Percentiles rank a stretch among this genome's conserved stretches.
phyloP scores from a whole-genome alignment of 2,329 filamentous ascomycete species.

The Verticillium klebahnii region DNA sequence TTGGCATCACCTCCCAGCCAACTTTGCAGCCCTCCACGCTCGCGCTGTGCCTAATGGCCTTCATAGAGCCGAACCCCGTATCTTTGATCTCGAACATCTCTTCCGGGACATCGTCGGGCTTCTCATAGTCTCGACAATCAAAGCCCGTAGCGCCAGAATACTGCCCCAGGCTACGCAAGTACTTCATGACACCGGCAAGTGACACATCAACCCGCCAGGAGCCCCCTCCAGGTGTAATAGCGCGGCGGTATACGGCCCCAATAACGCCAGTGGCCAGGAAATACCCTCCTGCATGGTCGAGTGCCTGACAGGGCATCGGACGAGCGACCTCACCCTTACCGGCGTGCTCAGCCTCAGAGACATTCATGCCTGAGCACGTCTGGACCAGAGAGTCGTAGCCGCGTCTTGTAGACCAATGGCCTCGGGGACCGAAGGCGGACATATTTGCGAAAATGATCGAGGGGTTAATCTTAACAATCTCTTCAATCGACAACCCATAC shows the following conservation, averaged over 20 bases:
- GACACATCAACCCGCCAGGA: slow-evolving; percentile 50
- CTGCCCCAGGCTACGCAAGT: slow-evolving; percentile 50
- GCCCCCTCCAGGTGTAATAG: slow-evolving; percentile 28
- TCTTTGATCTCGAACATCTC: slow-evolving; percentile 36
- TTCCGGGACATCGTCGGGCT: slow-evolving; percentile 21
- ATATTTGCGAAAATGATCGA: slow-evolving; percentile 45
- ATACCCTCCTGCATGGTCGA: slow-evolving; percentile 53
- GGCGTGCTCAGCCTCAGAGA: slow-evolving; percentile 45
- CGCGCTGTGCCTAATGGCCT: slow-evolving; percentile 42
- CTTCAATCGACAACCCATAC: slow-evolving; percentile 30
- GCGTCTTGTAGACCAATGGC: slow-evolving; percentile 34
- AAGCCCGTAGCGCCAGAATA: slow-evolving; percentile 40
- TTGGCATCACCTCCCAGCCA: slow-evolving; percentile 48
- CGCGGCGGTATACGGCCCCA: slow-evolving; percentile 44
- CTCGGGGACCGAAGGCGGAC: slow-evolving; percentile 45
- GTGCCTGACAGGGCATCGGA: slow-evolving; percentile 46
- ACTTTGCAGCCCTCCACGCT: slow-evolving; percentile 36
- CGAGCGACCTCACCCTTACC: slow-evolving; percentile 32
- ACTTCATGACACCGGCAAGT: slow-evolving; percentile 51
- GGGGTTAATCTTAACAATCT: slow-evolving; percentile 32
- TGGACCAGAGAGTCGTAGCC: slow-evolving; percentile 51
- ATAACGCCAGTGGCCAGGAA: slow-evolving; percentile 48
- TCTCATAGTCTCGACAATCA: slow-evolving; percentile 23
- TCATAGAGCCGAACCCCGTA: slow-evolving; percentile 41
- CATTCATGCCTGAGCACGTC: slow-evolving; percentile 50